Percentiles rank a stretch among this genome's conserved stretches.
These are phyloP conservation scores for Alternaria arbusti DNA, from an alignment of 2,329 filamentous ascomycete species.

Conservation along the genomic window DNA sequence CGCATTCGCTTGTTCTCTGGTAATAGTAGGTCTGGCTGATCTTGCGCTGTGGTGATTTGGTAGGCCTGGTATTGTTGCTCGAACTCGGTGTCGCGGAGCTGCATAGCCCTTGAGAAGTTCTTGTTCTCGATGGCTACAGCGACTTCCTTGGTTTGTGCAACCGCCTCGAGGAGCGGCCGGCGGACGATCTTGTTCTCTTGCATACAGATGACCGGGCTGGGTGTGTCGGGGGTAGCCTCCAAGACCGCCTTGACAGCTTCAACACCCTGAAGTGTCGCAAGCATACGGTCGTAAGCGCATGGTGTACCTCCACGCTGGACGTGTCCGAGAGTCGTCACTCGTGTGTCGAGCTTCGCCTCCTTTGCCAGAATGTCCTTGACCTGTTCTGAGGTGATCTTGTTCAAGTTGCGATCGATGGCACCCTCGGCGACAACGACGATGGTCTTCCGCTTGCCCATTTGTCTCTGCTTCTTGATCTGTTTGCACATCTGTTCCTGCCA, in stretches of 20 bases:
- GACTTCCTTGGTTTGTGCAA: conserved; percentile 83
- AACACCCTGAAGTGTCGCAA: conserved; percentile 80
- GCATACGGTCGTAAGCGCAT: conserved; percentile 91
- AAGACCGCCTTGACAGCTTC: conserved; percentile 43
- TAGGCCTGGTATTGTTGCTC: conserved; percentile 91
- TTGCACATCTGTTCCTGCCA: conserved; percentile 67
- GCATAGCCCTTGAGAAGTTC: conserved; percentile 88
- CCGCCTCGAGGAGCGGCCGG: conserved; percentile 87
- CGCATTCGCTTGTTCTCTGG: conserved; percentile 82
- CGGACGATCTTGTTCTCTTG: conserved; percentile 97
- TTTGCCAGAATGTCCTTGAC: conserved; percentile 89
- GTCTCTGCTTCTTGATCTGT: conserved; percentile 70
- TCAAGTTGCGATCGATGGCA: conserved; percentile 72
- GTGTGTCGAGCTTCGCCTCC: conserved; percentile 83
- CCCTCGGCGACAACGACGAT: conserved; percentile 98
- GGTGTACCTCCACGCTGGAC: conserved; percentile 95
- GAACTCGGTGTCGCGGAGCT: conserved; percentile 89
- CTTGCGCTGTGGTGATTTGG: conserved; percentile 84
- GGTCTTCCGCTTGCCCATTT: conserved; percentile 91
- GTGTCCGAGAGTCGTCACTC: conserved; percentile 93
- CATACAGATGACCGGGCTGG: conserved; percentile 94
- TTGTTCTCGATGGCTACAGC: conserved; percentile 80
- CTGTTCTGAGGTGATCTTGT: conserved; percentile 79
- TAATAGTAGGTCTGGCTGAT: conserved; percentile 71
- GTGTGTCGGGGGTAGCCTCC: conserved; percentile 74